phyloP scores from a whole-genome alignment of 768 basidiomycete genomes.

The Gymnopilus dilepis region DNA sequence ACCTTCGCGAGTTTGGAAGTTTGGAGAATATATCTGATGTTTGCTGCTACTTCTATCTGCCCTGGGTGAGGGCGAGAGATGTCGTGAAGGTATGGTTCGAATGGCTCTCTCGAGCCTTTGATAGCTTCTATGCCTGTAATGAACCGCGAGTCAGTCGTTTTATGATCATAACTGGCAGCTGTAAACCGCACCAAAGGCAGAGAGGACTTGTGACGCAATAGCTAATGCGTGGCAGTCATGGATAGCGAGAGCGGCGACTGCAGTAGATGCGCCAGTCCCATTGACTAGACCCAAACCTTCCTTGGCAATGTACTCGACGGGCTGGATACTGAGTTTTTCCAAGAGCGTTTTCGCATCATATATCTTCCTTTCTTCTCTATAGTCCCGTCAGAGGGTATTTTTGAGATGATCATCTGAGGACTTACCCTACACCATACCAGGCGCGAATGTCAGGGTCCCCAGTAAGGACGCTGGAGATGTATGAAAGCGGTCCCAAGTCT shows the following conservation, averaged over 20 bases:
- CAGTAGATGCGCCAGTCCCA: constrained; percentile 12
- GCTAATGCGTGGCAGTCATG: constrained; percentile 8
- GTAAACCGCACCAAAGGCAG: constrained; percentile 7
- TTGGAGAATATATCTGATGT: constrained; percentile 10
- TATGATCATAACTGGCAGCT: not conserved
- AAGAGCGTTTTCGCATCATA: constrained; percentile 8
- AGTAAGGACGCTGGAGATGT: constrained; percentile 9
- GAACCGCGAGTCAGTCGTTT: not conserved
- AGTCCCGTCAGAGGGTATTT: too few species aligned
- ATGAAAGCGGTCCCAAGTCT: constrained; percentile 14
- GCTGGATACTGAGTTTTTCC: constrained; percentile 10
- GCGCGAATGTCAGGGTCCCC: constrained; percentile 4
- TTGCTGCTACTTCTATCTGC: constrained; percentile 11
- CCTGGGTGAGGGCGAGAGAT: constrained; percentile 13
- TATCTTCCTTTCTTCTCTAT: constrained; percentile 5
- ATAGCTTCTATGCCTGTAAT: constrained; percentile 11
- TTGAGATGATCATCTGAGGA: not conserved
- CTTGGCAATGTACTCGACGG: constrained; percentile 11
- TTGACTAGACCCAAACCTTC: constrained; percentile 12
- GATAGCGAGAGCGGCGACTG: constrained; percentile 11
- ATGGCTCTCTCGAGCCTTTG: constrained; percentile 9
- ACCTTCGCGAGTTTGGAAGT: constrained; percentile 9
- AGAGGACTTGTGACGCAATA: constrained; percentile 8
- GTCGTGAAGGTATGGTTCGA: constrained; percentile 9
- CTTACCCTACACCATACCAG: constrained; percentile 3